Percentiles rank a stretch among this genome's conserved stretches.
These are phyloP conservation scores for Fragaria nilgerrensis DNA, from an alignment of 306 rosid species.

Conservation along the genomic window DNA sequence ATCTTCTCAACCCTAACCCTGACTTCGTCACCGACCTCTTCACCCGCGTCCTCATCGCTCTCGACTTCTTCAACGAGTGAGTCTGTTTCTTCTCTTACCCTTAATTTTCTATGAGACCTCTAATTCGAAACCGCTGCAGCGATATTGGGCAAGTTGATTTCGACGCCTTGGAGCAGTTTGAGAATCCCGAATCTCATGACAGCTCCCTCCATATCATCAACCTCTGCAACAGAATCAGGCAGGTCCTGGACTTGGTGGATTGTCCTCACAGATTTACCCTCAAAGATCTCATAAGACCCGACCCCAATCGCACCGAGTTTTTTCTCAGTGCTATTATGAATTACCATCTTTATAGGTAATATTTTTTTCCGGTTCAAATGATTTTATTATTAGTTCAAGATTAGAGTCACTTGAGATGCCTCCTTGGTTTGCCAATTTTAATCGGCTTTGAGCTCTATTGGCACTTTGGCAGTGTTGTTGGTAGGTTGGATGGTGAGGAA, in stretches of 20 bases:
- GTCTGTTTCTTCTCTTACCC: neutral
- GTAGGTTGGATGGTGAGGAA: no score
- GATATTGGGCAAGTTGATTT: slow-evolving; percentile 80
- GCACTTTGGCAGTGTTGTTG: no score
- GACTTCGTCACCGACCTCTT: slow-evolving; percentile 57
- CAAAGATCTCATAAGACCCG: slow-evolving; percentile 63
- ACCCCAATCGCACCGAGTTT: slow-evolving; percentile 47
- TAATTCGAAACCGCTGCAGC: slow-evolving; percentile 31
- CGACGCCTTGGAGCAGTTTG: slow-evolving; percentile 65
- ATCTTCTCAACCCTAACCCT: slow-evolving; percentile 46
- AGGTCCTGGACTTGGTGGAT: slow-evolving; percentile 44
- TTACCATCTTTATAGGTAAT: slow-evolving; percentile 61
- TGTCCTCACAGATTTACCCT: slow-evolving; percentile 60
- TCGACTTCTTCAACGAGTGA: slow-evolving; percentile 51
- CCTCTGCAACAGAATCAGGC: slow-evolving; percentile 50
- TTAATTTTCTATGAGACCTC: no score
- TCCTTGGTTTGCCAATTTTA: no score
- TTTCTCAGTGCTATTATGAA: slow-evolving; percentile 75
- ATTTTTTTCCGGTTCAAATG: no score
- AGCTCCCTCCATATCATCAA: slow-evolving; percentile 44
- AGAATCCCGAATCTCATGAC: slow-evolving; percentile 60
- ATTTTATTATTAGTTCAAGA: no score
- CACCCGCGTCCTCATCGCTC: slow-evolving; percentile 48
- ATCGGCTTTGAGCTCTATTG: no score
- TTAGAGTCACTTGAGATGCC: no score